These are phyloP conservation scores for Cerrena zonata DNA, from an alignment of 1,284 basidiomycete genomes.

Conservation along the genomic window DNA sequence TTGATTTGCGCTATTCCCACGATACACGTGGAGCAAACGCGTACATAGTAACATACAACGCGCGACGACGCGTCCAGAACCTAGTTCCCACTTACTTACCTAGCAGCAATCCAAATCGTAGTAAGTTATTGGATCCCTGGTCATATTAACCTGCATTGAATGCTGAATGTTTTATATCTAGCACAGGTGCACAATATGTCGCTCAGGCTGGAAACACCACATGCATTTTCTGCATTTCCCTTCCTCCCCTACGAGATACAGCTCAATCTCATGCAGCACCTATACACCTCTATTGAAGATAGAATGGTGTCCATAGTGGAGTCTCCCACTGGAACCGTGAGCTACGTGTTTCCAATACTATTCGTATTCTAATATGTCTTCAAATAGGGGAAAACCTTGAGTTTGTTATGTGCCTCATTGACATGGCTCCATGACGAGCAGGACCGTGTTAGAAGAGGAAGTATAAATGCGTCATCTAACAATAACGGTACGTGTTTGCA, in stretches of 20 bases:
- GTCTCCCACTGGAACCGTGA: constrained; percentile 80
- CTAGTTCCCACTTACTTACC: no score
- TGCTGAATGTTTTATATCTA: no score
- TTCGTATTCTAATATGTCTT: constrained; percentile 3
- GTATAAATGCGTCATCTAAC: constrained; percentile 39
- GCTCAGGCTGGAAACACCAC: constrained; percentile 57
- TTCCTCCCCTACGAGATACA: constrained; percentile 88
- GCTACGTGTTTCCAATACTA: constrained; percentile 14
- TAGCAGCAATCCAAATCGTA: no score
- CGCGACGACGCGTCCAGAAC: no score
- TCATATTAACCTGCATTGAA: no score
- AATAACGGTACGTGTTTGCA: constrained; percentile 28
- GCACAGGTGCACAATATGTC: no score
- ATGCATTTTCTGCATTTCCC: constrained; percentile 70
- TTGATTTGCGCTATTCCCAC: no score
- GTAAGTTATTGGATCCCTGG: no score
- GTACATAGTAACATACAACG: no score
- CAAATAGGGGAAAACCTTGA: constrained; percentile 77
- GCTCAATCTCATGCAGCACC: constrained; percentile 79
- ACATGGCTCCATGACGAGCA: constrained; percentile 76
- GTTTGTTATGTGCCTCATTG: constrained; percentile 72
- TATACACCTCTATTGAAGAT: constrained; percentile 78
- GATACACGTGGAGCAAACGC: no score
- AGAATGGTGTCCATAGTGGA: constrained; percentile 77
- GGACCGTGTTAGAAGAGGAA: constrained; percentile 59